Conservation (phyloP, 345 rosid genomes). For the Punica granatum region DNA sequence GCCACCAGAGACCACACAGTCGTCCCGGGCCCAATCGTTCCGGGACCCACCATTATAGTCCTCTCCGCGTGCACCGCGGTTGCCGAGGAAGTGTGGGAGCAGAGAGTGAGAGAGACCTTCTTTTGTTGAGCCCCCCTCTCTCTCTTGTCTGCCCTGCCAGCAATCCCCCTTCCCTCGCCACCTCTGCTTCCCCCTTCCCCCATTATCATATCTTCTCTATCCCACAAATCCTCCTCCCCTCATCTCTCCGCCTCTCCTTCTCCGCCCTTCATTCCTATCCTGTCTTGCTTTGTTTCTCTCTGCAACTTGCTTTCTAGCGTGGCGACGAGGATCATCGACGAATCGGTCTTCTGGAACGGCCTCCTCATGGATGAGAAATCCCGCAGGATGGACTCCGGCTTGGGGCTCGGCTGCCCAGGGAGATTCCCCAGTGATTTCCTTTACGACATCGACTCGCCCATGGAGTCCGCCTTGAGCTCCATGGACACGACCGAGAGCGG, state of each 20-base stretch:
- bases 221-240: background rate
- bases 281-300: background rate
- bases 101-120: conserved; percentile 2
- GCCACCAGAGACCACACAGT: no score
- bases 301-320: conserved; percentile 11
- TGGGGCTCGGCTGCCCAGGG: conserved; percentile 9
- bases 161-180: background rate
- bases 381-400: background rate
- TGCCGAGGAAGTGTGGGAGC: no score
- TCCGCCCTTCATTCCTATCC: background rate
- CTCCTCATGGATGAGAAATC: background rate
- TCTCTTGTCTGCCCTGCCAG: background rate
- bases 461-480: conserved; percentile 38
- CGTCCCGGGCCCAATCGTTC: no score
- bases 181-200: background rate
- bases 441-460: conserved; percentile 52
- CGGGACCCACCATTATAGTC: no score
- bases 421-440: conserved; percentile 56
- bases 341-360: conserved; percentile 28
- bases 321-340: conserved; percentile 29
- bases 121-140: conserved; percentile 32
- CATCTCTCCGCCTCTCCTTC: background rate
- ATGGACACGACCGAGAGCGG: conserved; percentile 41
- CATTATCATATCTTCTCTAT: background rate
- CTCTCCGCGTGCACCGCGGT: no score